Percentiles rank a stretch among this genome's conserved stretches.
Conservation (phyloP, 2,329 filamentous ascomycete genomes). For the Ophiostoma ulmi region DNA sequence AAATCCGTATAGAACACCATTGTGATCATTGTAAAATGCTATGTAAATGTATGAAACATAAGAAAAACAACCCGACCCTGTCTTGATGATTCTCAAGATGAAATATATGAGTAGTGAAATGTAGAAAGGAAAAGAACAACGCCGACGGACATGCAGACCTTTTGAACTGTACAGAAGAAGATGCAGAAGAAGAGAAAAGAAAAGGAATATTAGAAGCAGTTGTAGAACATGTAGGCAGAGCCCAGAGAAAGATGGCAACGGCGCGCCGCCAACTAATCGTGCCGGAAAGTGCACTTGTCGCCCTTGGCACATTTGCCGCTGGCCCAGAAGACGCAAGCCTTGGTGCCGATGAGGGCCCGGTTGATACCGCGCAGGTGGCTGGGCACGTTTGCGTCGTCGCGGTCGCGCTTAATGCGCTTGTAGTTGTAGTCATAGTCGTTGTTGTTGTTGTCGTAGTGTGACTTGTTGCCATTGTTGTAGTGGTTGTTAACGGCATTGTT, state of each 20-base stretch:
- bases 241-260: background rate
- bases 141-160: constrained; percentile 4
- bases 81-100: background rate
- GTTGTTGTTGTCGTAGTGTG: background rate
- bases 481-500: background rate
- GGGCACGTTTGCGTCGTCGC: constrained; percentile 34
- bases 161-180: background rate
- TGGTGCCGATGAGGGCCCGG: constrained; percentile 57
- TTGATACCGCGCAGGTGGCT: constrained; percentile 45
- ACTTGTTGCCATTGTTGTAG: constrained; percentile 1
- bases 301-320: constrained; percentile 69
- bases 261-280: constrained; percentile 42
- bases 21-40: background rate
- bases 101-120: background rate
- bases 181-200: background rate
- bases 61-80: background rate
- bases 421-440: background rate
- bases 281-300: constrained; percentile 68
- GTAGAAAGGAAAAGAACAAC: background rate
- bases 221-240: background rate
- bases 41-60: background rate
- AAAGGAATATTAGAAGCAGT: constrained; percentile 16
- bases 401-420: constrained; percentile 25
- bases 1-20: too few relatives aligned
- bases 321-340: constrained; percentile 64